Evolutionary conservation across 78 protist genomes (phyloP).

Genomic region (Bigelowiella natans): DNA sequence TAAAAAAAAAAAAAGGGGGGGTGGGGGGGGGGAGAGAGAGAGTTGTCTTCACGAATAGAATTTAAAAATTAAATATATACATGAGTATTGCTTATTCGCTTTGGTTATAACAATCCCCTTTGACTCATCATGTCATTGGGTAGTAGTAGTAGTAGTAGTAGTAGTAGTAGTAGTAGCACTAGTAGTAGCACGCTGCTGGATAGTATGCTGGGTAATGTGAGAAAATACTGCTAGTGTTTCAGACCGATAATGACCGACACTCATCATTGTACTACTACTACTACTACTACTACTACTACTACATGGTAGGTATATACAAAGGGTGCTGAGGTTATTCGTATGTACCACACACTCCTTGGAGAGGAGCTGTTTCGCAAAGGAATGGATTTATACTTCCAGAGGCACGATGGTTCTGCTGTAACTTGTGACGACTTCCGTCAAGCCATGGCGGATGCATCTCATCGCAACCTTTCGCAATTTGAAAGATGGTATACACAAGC

Average conservation of each 20-base stretch:
- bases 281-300: conserved; percentile 4
- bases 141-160: too few relatives aligned
- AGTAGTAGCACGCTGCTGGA: too few relatives aligned
- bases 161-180: too few relatives aligned
- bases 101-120: too few relatives aligned
- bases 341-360: conserved; percentile 27
- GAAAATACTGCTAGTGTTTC: too few relatives aligned
- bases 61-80: too few relatives aligned
- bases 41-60: not conserved
- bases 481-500: conserved; percentile 15
- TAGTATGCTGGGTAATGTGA: too few relatives aligned
- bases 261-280: conserved; percentile 2
- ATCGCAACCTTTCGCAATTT: not conserved
- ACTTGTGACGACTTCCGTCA: conserved; percentile 33
- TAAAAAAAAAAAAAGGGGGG: not conserved
- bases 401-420: conserved; percentile 27
- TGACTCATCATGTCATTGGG: too few relatives aligned
- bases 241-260: too few relatives aligned
- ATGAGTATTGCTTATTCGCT: too few relatives aligned
- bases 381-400: conserved; percentile 19
- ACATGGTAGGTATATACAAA: conserved; percentile 23
- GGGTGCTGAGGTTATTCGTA: conserved; percentile 37
- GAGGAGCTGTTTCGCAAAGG: not conserved
- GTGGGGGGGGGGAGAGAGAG: not conserved
- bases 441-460: conserved; percentile 22